Percentiles rank a stretch among this genome's conserved stretches.
Evolutionary conservation across 2,329 filamentous ascomycete genomes (phyloP).

Genomic region (Hymenoscyphus fructigenus): DNA sequence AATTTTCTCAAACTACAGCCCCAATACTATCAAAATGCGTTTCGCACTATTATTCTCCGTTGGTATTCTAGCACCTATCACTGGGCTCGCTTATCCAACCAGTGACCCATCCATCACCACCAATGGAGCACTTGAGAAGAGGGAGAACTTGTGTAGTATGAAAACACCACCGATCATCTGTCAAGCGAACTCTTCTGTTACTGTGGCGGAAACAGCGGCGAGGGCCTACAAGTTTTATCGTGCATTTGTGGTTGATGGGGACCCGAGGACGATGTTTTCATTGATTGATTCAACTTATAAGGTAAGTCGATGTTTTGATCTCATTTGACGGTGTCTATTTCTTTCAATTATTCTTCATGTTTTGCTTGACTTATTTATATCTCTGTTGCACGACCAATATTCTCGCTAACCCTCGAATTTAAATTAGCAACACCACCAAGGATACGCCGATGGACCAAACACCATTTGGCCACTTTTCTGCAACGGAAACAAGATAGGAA

Average conservation of each 20-base stretch:
- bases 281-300: constrained; percentile 21
- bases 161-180: constrained; percentile 19
- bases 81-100: constrained; percentile 13
- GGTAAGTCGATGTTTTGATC: constrained; percentile 10
- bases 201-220: constrained; percentile 16
- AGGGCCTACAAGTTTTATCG: constrained; percentile 23
- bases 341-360: too few relatives aligned
- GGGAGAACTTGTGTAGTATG: constrained; percentile 22
- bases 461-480: constrained; percentile 25
- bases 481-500: constrained; percentile 16
- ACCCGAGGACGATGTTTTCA: constrained; percentile 24
- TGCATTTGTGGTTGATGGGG: constrained; percentile 23
- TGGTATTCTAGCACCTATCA: constrained; percentile 12
- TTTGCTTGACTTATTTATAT: too few relatives aligned
- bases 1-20: neutral
- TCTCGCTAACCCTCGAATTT: too few relatives aligned
- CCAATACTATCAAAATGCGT: constrained; percentile 13
- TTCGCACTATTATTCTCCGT: constrained; percentile 13
- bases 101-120: constrained; percentile 1
- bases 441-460: constrained; percentile 19
- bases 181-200: constrained; percentile 20
- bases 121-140: constrained; percentile 9
- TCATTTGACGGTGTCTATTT: too few relatives aligned
- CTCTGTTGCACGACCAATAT: too few relatives aligned
- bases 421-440: constrained; percentile 22